Evolutionary conservation across 108 stramenopile species (phyloP).

Genomic region (Epithemia pelagica): DNA sequence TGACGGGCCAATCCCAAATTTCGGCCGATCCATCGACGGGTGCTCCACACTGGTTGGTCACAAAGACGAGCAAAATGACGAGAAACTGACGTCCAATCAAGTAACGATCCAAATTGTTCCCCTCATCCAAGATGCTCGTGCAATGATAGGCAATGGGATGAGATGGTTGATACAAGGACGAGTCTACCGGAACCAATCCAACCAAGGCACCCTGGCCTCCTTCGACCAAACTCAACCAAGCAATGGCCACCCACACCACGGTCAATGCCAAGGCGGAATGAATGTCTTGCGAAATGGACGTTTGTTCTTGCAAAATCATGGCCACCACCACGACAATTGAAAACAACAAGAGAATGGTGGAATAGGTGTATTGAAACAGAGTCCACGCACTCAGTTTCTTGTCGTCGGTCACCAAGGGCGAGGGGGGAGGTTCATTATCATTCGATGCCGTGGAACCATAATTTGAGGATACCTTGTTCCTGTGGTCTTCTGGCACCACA

Average conservation of each 20-base stretch:
- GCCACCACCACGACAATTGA: conserved; percentile 41
- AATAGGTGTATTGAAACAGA: conserved; percentile 26
- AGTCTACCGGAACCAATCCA: conserved; percentile 48
- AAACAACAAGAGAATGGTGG: conserved; percentile 41
- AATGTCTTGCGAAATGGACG: conserved; percentile 28
- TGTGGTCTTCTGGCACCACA: no score
- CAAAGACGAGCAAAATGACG: conserved; percentile 52
- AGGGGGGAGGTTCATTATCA: no score
- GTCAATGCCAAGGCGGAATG: conserved; percentile 39
- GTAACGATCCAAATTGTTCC: conserved; percentile 68
- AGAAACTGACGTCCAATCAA: conserved; percentile 64
- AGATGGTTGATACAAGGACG: conserved; percentile 34
- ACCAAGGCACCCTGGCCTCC: conserved; percentile 63
- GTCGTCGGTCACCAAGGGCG: no score
- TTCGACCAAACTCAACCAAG: conserved; percentile 66
- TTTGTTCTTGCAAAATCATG: conserved; percentile 43
- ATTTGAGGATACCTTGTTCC: no score
- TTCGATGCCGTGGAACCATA: no score
- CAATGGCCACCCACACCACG: conserved; percentile 41
- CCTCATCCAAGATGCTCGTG: conserved; percentile 43
- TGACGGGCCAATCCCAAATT: conserved; percentile 30
- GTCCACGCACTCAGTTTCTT: no score
- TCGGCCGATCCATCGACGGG: not conserved
- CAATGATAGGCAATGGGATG: conserved; percentile 41
- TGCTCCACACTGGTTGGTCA: conserved; percentile 19